Base-by-base conservation (phyloP, 805 yeast species). In the Yarrowia alimentaria region DNA sequence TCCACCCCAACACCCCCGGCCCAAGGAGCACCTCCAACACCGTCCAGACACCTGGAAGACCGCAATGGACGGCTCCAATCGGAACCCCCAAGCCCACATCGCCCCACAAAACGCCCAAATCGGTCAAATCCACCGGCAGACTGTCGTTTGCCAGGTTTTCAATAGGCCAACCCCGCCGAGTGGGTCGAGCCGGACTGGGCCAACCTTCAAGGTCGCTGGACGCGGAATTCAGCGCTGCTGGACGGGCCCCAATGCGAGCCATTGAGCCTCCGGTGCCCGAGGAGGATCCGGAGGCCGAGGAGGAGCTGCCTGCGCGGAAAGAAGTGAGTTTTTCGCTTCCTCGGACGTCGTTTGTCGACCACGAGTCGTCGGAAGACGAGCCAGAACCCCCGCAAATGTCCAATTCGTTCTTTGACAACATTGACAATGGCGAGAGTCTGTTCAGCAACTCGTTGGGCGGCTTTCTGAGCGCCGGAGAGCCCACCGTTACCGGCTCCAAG, bases 41-140 rank as follows among this genome's bases (percentile, higher is more conserved):
- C 47, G 5, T 6, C 7, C 47, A 40, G 7, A 40, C 47, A 0
- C 7, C 47, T 13, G 47, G 28, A 13, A 17, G 47, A 11, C 47
- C 47, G 18, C 14, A 32, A 6, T 40, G 47, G 47, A 40, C 47
- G 13, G 47, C 47, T 26, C 47, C 47, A 14, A 40, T 40, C 4
- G 47, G 47, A 8, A 40, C 47, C 13, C 47, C 47, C 4, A 40
- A 40, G 25, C 47, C 47, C 9, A 38, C 45, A 12, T 26, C 47
- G 3, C 43, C 43, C n/a, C 24, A 18, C 9, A 40, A 40, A 25
- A 40, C 47, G 1, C 47, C 47, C 22, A 40, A 40, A 25, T 26
- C 33, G 18, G 47, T 19, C 14, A 13, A 14, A 13, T 40, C 47
- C 19, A 28, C 25, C 13, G 47, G 47, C 3, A 24, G 47, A 5